These are phyloP conservation scores for Pythium rhizo-oryzae DNA, from an alignment of 352 stramenopile species.

Conservation along the genomic window DNA sequence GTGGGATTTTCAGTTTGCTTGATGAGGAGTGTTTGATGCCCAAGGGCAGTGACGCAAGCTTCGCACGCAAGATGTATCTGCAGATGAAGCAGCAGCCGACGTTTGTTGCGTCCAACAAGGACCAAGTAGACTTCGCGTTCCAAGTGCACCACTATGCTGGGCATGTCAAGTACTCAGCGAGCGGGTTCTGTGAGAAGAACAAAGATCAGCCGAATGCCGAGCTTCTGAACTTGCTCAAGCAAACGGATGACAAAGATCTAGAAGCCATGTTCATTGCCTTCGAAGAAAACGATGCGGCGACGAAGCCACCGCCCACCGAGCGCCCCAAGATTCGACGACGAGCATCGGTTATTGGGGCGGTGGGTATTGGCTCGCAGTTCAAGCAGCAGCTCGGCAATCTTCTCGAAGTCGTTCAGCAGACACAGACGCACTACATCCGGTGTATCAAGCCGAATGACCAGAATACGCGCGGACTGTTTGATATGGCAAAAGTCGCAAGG, in stretches of 20 bases:
- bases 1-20: conserved; percentile 74
- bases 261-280: conserved; percentile 76
- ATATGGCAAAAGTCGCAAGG: conserved; percentile 68
- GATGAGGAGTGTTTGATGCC: conserved; percentile 89
- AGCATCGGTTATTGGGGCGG: conserved; percentile 68
- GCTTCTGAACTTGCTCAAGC: conserved; percentile 65
- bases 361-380: conserved; percentile 93
- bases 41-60: conserved; percentile 73
- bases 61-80: conserved; percentile 77
- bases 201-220: conserved; percentile 87
- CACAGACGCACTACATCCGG: conserved; percentile 97
- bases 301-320: conserved; percentile 29
- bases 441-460: conserved; percentile 99
- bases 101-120: conserved; percentile 65
- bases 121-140: conserved; percentile 74
- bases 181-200: conserved; percentile 89
- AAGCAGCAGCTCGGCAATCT: conserved; percentile 92
- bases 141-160: conserved; percentile 85
- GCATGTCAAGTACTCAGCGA: conserved; percentile 67
- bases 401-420: conserved; percentile 93
- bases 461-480: conserved; percentile 91
- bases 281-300: conserved; percentile 47
- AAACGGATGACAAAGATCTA: conserved; percentile 57
- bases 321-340: conserved; percentile 57
- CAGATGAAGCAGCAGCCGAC: conserved; percentile 58